Conservation (phyloP, 2,329 filamentous ascomycete species). For the Paecilomyces formosus region DNA sequence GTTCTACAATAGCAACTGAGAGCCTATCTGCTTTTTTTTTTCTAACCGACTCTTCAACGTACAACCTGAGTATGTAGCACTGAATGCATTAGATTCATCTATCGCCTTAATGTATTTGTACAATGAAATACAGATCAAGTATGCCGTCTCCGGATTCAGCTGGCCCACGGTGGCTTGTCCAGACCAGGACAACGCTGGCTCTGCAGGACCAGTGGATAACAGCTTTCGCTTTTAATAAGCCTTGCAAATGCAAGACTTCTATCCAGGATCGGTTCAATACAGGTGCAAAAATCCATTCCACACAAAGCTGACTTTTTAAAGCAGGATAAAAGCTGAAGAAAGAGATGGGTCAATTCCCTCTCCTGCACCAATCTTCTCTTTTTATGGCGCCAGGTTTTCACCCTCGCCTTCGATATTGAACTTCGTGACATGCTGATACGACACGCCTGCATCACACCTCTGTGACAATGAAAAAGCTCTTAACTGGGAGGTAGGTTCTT, state of each 20-base stretch:
- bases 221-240: not conserved
- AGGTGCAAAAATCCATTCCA: not conserved
- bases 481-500: constrained; percentile 57
- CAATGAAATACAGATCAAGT: not conserved
- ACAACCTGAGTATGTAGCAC: constrained; percentile 12
- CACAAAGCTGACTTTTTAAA: not conserved
- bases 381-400: not conserved
- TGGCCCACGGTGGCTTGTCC: not conserved
- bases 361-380: not conserved
- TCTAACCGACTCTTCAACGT: no score
- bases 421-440: not conserved
- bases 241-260: not conserved
- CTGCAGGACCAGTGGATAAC: not conserved
- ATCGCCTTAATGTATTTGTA: constrained; percentile 15
- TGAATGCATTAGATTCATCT: constrained; percentile 12
- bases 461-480: not conserved
- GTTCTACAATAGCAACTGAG: no score
- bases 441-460: not conserved
- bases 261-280: not conserved
- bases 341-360: not conserved
- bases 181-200: not conserved
- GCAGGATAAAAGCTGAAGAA: not conserved
- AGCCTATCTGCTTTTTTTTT: not conserved
- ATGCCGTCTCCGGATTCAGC: not conserved
- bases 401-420: not conserved